Base-by-base conservation (phyloP, 768 basidiomycete species). In the Suillus paluster region DNA sequence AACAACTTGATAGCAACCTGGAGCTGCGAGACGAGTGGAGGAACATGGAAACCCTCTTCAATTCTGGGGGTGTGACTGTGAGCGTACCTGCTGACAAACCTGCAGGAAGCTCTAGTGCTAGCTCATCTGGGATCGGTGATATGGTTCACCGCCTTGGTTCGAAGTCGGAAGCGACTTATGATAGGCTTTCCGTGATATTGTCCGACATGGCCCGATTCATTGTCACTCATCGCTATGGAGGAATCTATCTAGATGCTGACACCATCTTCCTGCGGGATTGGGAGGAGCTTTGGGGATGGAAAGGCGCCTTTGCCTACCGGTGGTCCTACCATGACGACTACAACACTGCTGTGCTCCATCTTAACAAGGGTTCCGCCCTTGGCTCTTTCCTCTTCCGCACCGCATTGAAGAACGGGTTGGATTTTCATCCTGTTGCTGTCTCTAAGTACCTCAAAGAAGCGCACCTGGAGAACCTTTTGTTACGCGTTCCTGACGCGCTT, bases 151-250 rank as follows among this genome's bases (percentile, higher is more conserved):
- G 85, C 38, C 79, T 88, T 52, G 87, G 84, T 5, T 86, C 83
- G 2, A 81, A 81, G 39, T 86, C 84, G 14, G 78, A 86, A 23
- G 80, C 79, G 38, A 79, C 84, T 33, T 87, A 81, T 72, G 95
- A 98, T 74, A 84, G 93, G 33, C 80, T 97, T 36, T 94, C 92
- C 14, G 94, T 96, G 71, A 95, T 97, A 64, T 81, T 97, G 39
- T 95, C 94, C 10, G 95, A 97, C 75, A 93, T 97, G 90, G 96
- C 94, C 23, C 90, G 96, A n/a, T 98, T 97, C 77, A 87, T 97
- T 55, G 82, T 98, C 12, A 94, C 92, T 58, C 93, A 97, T 73
- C 90, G 94, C 8, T 97, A 92, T 70, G 96, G 96, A 25, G 96
- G 96, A 3, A 90, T 95, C 63, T 97, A 97, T 70, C 85, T 98